Conservation (phyloP, 2,329 filamentous ascomycete species). For the Ceratocystis ficicola region DNA sequence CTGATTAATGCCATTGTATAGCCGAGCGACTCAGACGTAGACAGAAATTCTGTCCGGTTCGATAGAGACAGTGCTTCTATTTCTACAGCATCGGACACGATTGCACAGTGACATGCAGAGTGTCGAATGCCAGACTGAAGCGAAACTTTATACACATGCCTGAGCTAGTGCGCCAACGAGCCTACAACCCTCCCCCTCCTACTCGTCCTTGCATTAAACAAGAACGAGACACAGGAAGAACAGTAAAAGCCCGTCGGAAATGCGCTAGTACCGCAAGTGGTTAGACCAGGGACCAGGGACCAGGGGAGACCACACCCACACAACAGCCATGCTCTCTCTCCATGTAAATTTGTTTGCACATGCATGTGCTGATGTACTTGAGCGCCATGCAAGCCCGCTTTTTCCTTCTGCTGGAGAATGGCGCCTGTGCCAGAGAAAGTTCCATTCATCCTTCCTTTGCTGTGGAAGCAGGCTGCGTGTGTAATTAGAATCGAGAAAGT, state of each 20-base stretch:
- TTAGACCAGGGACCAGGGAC: slow-evolving; percentile 9
- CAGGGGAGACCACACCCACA: not conserved
- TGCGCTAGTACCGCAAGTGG: slow-evolving; percentile 4
- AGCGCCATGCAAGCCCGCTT: not conserved
- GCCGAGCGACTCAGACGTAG: not conserved
- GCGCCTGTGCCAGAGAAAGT: not conserved
- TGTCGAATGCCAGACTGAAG: too few species aligned
- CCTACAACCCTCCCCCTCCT: too few species aligned
- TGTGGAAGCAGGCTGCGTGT: not conserved
- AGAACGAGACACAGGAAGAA: not conserved
- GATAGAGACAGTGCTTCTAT: too few species aligned
- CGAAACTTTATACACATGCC: too few species aligned
- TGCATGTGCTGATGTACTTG: not conserved
- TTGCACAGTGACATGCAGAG: too few species aligned
- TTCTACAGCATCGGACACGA: too few species aligned
- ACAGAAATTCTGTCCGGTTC: too few species aligned
- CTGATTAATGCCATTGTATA: not conserved
- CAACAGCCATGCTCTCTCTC: not conserved
- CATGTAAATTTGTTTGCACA: not conserved
- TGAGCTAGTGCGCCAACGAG: not conserved
- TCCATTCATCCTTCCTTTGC: not conserved
- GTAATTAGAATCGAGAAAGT: not conserved
- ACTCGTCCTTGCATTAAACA: too few species aligned
- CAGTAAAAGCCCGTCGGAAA: not conserved
- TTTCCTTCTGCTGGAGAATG: not conserved